These are phyloP conservation scores for Cubamyces sp. DNA, from an alignment of 768 basidiomycete genomes.

Conservation along the genomic window DNA sequence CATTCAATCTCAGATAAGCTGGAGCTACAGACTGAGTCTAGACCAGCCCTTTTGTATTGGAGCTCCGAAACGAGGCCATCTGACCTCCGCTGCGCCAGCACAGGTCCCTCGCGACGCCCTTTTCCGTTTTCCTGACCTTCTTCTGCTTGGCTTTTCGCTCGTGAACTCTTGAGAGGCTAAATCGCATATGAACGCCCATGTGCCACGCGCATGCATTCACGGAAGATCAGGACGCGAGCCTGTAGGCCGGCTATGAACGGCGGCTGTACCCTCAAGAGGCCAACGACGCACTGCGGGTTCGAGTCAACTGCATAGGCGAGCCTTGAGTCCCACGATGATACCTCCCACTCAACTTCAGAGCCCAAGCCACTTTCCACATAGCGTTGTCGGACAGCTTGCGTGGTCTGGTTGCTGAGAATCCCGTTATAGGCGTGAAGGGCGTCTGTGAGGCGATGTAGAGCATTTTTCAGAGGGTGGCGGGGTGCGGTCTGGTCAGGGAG, in stretches of 20 bases:
- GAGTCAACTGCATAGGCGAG: conserved; percentile 11
- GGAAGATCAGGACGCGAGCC: background rate
- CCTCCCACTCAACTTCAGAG: background rate
- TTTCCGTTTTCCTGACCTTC: background rate
- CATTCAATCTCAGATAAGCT: conserved; percentile 8
- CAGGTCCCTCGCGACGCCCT: background rate
- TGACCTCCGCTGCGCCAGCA: background rate
- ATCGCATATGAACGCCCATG: background rate
- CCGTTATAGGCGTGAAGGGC: background rate
- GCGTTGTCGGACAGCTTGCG: background rate
- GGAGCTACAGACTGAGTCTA: background rate
- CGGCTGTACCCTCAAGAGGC: background rate
- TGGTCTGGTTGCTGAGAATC: background rate
- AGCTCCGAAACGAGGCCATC: conserved; percentile 7
- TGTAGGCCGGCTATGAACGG: background rate
- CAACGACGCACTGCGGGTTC: background rate
- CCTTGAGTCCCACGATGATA: background rate
- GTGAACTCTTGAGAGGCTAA: background rate
- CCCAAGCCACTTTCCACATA: background rate
- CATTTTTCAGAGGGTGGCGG: conserved; percentile 7
- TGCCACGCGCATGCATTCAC: background rate
- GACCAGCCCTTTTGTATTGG: background rate
- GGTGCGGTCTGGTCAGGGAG: conserved; percentile 1
- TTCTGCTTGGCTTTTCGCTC: conserved; percentile 2
- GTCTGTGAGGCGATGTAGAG: conserved; percentile 3